Base-by-base conservation (phyloP, 257 asterid species). In the Solanum pinnatisectum region DNA sequence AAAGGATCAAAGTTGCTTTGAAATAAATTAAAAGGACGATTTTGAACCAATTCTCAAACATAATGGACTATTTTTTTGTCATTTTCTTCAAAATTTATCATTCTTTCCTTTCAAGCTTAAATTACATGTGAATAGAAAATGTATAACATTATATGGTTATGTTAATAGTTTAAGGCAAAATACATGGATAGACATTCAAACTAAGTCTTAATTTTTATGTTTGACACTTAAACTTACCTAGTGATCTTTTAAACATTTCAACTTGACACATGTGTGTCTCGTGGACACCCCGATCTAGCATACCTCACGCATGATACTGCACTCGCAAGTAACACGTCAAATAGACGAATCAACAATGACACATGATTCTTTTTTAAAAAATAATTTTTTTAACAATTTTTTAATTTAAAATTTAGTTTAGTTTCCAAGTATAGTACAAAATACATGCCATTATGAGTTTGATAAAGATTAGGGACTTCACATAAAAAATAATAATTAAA, bases 211-310 rank as follows among this genome's bases (percentile, higher is more conserved):
- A 5, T 65, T 65, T n/a, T n/a, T 1, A 25, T 2, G 30, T 60
- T 0, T 1, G 1, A 8, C 3, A 2, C 3, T 65, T n/a, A 65
- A 65, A 25, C 8, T 65, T 65, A 65, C 2, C 18, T 0, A 2
- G 0, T 65, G 9, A 25, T 65, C 35, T 2, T 65, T 65, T 25
- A 65, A 12, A 11, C 1, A 65, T 5, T 0, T 25, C 18, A 65
- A n/a, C 5, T 25, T 65, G 35, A 25, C 2, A 1, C 25, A 65
- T 5, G 18, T 60, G 3, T 10, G 1, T 25, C 32, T 63, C 33
- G 2, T n/a, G 16, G 2, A 10, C 16, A 63, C 3, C 3, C 4
- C 0, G 18, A 25, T 12, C 20, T 25, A n/a, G 10, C 4, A 65
- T 65, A 65, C 0, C 72, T 25, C 1, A 65, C 8, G 0, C 33